phyloP scores from a whole-genome alignment of 2,329 filamentous ascomycete genomes.

The Acephala macrosclerotiorum region DNA sequence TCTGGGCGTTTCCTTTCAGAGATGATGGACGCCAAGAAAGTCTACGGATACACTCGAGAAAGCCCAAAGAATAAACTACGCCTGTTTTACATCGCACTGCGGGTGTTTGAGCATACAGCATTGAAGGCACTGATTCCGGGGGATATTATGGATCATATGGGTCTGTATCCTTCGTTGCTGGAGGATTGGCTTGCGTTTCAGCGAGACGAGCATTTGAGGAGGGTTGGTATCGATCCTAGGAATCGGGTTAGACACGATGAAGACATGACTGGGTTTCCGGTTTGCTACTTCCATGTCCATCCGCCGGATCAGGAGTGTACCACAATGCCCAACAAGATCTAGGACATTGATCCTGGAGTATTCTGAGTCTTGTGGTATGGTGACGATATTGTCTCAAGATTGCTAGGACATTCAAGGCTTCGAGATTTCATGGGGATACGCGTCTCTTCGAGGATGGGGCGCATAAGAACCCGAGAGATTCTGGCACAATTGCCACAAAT shows the following conservation, averaged over 20 bases:
- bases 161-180: background rate
- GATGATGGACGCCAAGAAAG: background rate
- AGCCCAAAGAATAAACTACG: background rate
- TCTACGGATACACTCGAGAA: background rate
- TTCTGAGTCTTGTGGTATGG: too few species aligned
- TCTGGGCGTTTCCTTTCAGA: background rate
- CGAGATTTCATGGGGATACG: too few species aligned
- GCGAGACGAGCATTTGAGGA: background rate
- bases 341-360: background rate
- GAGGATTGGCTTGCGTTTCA: slow-evolving; percentile 1
- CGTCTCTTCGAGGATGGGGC: too few species aligned
- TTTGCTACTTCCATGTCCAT: background rate
- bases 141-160: background rate
- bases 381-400: too few species aligned
- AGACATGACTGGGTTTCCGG: background rate
- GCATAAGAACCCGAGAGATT: too few species aligned
- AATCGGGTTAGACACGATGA: background rate
- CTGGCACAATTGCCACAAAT: too few species aligned
- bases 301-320: background rate
- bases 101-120: background rate
- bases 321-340: background rate
- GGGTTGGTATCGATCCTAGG: background rate
- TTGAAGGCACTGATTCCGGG: background rate
- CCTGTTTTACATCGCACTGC: background rate
- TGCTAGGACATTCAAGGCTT: too few species aligned